These are phyloP conservation scores for Dicorynia guianensis DNA, from an alignment of 306 rosid species.

Conservation along the genomic window DNA sequence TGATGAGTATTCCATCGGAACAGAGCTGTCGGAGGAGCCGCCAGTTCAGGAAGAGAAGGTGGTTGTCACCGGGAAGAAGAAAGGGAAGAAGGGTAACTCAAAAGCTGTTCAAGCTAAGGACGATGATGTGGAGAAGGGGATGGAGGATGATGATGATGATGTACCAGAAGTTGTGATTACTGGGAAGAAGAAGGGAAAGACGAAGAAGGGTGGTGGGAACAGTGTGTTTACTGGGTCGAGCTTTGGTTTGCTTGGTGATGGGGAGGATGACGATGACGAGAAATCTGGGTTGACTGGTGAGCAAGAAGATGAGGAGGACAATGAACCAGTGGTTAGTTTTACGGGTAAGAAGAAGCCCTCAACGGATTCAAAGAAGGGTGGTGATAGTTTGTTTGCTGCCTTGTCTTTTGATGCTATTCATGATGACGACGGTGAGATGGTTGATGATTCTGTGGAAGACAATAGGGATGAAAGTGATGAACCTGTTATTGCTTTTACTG, in stretches of 20 bases:
- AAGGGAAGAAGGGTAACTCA: slow-evolving; percentile 69
- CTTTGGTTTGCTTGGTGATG: slow-evolving; percentile 77
- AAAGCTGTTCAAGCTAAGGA: slow-evolving; percentile 51
- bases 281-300: slow-evolving; percentile 47
- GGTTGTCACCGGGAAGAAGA: slow-evolving; percentile 65
- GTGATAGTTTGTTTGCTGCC: slow-evolving; percentile 58
- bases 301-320: slow-evolving; percentile 49
- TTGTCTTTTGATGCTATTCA: slow-evolving; percentile 64
- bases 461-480: slow-evolving; percentile 48
- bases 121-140: slow-evolving; percentile 38
- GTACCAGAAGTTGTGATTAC: slow-evolving; percentile 57
- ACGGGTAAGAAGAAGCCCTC: slow-evolving; percentile 73
- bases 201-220: slow-evolving; percentile 73
- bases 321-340: slow-evolving; percentile 54
- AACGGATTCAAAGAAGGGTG: slow-evolving; percentile 56
- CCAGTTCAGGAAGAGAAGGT: slow-evolving; percentile 57
- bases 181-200: slow-evolving; percentile 87
- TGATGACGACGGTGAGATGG: slow-evolving; percentile 61
- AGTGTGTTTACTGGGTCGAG: slow-evolving; percentile 54
- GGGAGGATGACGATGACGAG: slow-evolving; percentile 50
- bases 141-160: slow-evolving; percentile 55
- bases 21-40: slow-evolving; percentile 73
- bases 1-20: slow-evolving; percentile 78
- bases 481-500: slow-evolving; percentile 60
- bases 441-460: slow-evolving; percentile 45